Base-by-base conservation (phyloP, 139 green algal species). In the Closterium sp. region DNA sequence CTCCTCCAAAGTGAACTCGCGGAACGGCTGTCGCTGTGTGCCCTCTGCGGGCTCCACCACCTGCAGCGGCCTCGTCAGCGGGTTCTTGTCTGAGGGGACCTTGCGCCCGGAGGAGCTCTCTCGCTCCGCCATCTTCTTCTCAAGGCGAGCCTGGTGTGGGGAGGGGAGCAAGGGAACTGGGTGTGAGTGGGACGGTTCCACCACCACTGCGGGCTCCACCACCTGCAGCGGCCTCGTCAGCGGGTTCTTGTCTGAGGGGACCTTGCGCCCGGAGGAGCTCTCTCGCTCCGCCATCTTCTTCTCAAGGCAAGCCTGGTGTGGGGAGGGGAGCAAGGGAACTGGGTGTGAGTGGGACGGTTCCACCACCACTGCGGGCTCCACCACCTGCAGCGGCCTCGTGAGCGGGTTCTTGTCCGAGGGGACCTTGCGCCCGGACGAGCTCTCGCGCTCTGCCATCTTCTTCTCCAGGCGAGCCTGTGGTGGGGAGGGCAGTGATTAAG, bases 111-210 rank as follows among this genome's bases (percentile, higher is more conserved):
- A 30, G 9, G 85, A 87, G 85, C 28, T 30, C 28, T 87, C 85
- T 0, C 85, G n/a, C 85, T 32, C 85, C 28, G 85, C 85, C 85
- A 87, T 87, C 85, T 87, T 87, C 85, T 87, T 87, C 85, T 87
- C 85, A 87, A 87, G 85, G 6, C 85, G n/a, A 2, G 85, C 85
- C 85, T 87, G 85, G 62, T 79, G 62, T 50, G 38, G 0, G 38
- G 38, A 9, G 7, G 38, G 38, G 38, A 50, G 38, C 38, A 50
- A 50, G 38, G 38, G 38, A 7, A 50, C 38, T 17, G 38, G 38
- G 13, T 50, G 38, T 50, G 38, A 50, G 38, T 50, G 38, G 38
- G 38, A 50, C 7, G 38, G 38, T 50, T 50, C 38, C 38, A 50
- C 38, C 62, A 50, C 38, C 38, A n/a, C n/a, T n/a, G n/a, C n/a